These are phyloP conservation scores for Gyrodon lividus DNA, from an alignment of 768 basidiomycete genomes.

Conservation along the genomic window DNA sequence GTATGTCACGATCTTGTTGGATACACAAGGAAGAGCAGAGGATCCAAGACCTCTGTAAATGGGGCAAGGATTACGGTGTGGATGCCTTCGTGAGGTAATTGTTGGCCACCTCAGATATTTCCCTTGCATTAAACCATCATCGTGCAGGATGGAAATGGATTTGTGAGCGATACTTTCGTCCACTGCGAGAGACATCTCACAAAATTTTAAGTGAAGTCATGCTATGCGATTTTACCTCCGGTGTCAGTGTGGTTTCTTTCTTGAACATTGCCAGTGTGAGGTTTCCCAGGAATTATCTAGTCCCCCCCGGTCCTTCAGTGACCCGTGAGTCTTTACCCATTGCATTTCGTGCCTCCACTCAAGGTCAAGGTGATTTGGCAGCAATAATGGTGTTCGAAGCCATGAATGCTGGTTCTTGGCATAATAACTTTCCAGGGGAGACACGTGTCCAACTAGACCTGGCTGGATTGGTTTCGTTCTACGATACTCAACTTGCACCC, in stretches of 20 bases:
- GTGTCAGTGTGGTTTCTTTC: constrained; percentile 40
- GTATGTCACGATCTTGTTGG: constrained; percentile 19
- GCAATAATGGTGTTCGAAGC: not conserved
- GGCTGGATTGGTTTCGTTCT: constrained; percentile 20
- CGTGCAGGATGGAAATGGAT: constrained; percentile 45
- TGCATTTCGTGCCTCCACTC: too few relatives aligned
- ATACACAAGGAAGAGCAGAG: constrained; percentile 22
- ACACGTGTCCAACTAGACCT: constrained; percentile 20
- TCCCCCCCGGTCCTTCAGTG: too few relatives aligned
- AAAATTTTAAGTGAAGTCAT: constrained; percentile 43
- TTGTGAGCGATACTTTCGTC: constrained; percentile 36
- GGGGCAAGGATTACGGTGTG: constrained; percentile 31
- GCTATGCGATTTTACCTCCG: constrained; percentile 45
- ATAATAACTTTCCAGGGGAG: constrained; percentile 24
- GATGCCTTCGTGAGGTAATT: constrained; percentile 35
- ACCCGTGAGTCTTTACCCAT: not conserved
- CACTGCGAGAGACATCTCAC: not conserved
- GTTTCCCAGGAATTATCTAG: not conserved
- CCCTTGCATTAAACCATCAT: not conserved
- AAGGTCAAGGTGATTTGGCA: not conserved
- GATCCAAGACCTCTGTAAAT: constrained; percentile 29
- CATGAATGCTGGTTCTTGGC: constrained; percentile 18
- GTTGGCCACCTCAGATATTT: not conserved
- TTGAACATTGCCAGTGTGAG: constrained; percentile 24
- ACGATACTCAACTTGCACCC: constrained; percentile 16